These are phyloP conservation scores for Lentinus tigrinus DNA, from an alignment of 768 basidiomycete genomes.

Conservation along the genomic window DNA sequence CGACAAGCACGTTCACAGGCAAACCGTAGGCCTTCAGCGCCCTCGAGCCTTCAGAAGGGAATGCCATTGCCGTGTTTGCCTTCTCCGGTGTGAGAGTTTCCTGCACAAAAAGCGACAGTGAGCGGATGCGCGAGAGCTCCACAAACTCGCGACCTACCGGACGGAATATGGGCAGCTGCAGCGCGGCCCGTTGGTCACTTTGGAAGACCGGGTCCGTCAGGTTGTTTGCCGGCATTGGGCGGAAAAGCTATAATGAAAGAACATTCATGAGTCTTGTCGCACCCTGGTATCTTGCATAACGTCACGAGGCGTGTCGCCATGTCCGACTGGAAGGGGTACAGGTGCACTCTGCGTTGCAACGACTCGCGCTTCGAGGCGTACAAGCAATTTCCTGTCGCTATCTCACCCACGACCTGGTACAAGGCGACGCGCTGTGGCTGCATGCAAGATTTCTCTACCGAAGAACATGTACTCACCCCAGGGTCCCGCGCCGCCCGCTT, in stretches of 20 bases:
- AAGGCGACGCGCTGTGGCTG: background rate
- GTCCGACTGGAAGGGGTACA: too few relatives aligned
- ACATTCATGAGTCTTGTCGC: background rate
- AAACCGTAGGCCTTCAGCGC: slow-evolving; percentile 68
- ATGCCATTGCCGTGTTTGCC: slow-evolving; percentile 47
- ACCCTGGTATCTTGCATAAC: background rate
- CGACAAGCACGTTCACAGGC: slow-evolving; percentile 66
- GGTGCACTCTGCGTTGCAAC: background rate
- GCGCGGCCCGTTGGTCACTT: slow-evolving; percentile 32
- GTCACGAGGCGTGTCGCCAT: background rate
- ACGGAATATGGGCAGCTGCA: slow-evolving; percentile 42
- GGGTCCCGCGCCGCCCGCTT: slow-evolving; percentile 7
- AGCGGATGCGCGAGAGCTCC: background rate
- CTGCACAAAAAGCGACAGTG: slow-evolving; percentile 18
- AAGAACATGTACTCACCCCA: slow-evolving; percentile 4
- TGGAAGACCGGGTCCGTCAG: slow-evolving; percentile 43
- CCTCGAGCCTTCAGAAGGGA: slow-evolving; percentile 43
- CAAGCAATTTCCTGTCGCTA: background rate
- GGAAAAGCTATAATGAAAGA: slow-evolving; percentile 38
- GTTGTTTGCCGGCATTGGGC: slow-evolving; percentile 37
- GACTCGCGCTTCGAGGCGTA: too few relatives aligned
- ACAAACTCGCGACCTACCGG: slow-evolving; percentile 34
- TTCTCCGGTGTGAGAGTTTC: slow-evolving; percentile 35
- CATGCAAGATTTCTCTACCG: background rate
- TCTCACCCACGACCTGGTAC: background rate